These are phyloP conservation scores for Papiliotrema fonsecae DNA, from an alignment of 1,284 basidiomycete species.

Conservation along the genomic window DNA sequence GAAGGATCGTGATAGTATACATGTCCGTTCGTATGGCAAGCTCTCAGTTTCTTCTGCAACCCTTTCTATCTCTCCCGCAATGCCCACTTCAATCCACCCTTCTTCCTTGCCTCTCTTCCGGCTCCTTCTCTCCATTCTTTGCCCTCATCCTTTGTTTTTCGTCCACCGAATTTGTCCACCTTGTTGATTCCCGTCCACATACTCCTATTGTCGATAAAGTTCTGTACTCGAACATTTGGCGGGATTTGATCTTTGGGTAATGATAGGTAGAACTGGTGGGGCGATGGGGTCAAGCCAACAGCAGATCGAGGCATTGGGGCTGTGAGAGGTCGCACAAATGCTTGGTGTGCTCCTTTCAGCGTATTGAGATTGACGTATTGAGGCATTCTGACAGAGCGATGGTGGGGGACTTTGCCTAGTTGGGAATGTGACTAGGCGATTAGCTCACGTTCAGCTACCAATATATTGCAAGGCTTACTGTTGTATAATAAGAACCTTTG, in stretches of 20 bases:
- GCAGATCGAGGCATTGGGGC: neutral
- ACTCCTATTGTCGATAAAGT: neutral
- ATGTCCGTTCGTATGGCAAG: no score
- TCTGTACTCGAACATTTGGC: slow-evolving; percentile 6
- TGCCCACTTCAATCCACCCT: slow-evolving; percentile 5
- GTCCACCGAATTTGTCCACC: neutral
- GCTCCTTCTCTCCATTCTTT: slow-evolving; percentile 1
- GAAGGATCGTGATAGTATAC: no score
- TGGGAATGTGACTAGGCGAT: neutral
- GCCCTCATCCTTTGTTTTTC: neutral
- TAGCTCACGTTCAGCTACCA: neutral
- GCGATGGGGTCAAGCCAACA: neutral
- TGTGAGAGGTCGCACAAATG: slow-evolving; percentile 1
- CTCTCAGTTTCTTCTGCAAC: no score
- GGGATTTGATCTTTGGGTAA: slow-evolving; percentile 1
- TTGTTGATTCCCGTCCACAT: slow-evolving; percentile 1
- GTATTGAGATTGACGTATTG: slow-evolving; percentile 1
- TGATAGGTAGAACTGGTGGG: neutral
- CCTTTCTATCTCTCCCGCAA: slow-evolving; percentile 6
- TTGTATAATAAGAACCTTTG: no score
- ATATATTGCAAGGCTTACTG: no score
- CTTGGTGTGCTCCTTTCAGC: neutral
- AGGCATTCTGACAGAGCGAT: slow-evolving; percentile 2
- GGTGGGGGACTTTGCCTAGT: neutral
- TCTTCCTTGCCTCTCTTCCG: slow-evolving; percentile 2